Conservation (phyloP, 73 alveolate genomes). For the Symbiodinium pilosum region DNA sequence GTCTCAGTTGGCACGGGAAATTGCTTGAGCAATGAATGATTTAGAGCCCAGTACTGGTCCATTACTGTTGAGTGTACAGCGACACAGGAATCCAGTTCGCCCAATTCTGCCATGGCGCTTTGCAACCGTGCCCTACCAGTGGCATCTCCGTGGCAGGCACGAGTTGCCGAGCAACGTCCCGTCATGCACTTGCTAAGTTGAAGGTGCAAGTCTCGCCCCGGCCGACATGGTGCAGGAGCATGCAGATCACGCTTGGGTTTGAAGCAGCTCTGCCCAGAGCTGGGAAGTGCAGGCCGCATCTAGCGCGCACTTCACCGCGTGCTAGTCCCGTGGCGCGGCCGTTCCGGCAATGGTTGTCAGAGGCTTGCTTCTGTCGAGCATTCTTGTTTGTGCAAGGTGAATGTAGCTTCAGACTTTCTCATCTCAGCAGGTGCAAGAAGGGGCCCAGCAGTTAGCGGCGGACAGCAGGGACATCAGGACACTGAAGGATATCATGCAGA, state of each 20-base stretch:
- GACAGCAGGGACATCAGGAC: not conserved
- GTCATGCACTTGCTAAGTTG: not conserved
- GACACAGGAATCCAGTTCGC: too few relatives aligned
- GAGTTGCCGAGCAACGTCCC: too few relatives aligned
- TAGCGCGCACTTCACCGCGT: not conserved
- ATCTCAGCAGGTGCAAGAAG: not conserved
- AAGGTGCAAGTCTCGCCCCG: not conserved
- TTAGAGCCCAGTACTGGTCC: not conserved
- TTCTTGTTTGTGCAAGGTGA: too few relatives aligned
- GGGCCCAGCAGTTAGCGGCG: not conserved
- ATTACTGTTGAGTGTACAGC: not conserved
- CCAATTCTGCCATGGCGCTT: not conserved
- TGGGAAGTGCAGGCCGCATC: not conserved
- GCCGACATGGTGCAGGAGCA: not conserved
- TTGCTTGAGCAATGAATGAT: not conserved
- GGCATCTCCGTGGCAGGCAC: not conserved
- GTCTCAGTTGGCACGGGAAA: too few relatives aligned
- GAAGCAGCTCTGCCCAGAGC: not conserved
- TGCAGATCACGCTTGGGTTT: not conserved
- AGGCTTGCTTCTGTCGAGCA: not conserved
- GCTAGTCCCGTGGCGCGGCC: not conserved
- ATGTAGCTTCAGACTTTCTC: too few relatives aligned
- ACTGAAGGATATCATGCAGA: not conserved
- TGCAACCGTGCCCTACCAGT: not conserved
- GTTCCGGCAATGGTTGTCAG: not conserved